These are phyloP conservation scores for Saussurea involucrata DNA, from an alignment of 129 eudicot genomes.

Conservation along the genomic window DNA sequence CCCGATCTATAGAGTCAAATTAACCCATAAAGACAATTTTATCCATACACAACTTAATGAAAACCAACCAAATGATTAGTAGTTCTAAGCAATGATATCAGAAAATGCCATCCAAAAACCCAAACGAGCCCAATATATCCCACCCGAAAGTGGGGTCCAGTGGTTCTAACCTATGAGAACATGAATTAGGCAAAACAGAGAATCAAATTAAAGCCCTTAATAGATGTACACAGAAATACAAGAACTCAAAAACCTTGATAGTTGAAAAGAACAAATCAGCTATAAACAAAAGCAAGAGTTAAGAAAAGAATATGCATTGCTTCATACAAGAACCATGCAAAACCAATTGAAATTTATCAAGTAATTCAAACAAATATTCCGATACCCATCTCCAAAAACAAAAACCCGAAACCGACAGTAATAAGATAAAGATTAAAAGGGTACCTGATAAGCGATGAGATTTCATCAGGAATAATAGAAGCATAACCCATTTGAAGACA, in stretches of 20 bases:
- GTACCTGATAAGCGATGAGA: constrained; percentile 19
- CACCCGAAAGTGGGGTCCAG: not conserved
- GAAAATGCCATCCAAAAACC: not conserved
- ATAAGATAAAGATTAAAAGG: constrained; percentile 7
- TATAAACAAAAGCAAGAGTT: not conserved
- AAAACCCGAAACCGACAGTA: not conserved
- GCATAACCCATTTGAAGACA: constrained; percentile 1
- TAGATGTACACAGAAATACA: not conserved
- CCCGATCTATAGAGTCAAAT: too few relatives aligned
- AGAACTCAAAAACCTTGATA: not conserved
- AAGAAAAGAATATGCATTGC: constrained; percentile 32
- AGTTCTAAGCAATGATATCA: too few relatives aligned
- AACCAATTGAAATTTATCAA: not conserved
- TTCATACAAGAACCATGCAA: constrained; percentile 20
- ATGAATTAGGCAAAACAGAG: not conserved
- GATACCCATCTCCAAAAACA: not conserved
- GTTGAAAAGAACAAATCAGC: not conserved
- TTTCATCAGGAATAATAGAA: constrained; percentile 18
- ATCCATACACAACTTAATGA: too few relatives aligned
- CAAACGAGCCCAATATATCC: not conserved
- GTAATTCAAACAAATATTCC: not conserved
- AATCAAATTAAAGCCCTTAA: constrained; percentile 4
- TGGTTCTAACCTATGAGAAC: not conserved
- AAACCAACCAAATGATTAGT: too few relatives aligned
- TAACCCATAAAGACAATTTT: too few relatives aligned